phyloP scores from a whole-genome alignment of 192 early-diverging fungal species.

The Podila epicladia region DNA sequence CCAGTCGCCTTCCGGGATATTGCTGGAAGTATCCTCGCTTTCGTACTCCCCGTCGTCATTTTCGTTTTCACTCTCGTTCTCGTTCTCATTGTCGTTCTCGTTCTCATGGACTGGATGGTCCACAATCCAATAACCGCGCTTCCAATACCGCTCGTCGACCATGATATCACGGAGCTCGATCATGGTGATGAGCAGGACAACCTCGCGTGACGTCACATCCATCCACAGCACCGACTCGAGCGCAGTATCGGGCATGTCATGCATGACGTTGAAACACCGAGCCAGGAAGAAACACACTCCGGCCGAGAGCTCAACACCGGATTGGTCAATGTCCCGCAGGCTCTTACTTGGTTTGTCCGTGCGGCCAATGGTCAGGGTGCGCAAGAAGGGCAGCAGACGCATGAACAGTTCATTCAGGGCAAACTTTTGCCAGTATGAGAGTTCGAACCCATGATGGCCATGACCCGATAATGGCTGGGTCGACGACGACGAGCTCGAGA shows the following conservation, averaged over 20 bases:
- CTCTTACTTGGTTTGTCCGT: conserved; percentile 31
- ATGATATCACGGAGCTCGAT: conserved; percentile 46
- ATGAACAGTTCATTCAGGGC: conserved; percentile 47
- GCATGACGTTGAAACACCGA: conserved; percentile 49
- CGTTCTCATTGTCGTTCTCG: neutral
- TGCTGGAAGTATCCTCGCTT: neutral
- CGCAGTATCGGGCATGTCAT: conserved; percentile 49
- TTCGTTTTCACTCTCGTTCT: neutral
- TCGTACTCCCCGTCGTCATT: neutral
- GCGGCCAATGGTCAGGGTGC: conserved; percentile 43
- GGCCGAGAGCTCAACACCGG: conserved; percentile 24
- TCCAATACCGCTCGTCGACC: conserved; percentile 49
- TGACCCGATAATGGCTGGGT: conserved; percentile 4
- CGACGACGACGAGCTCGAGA: conserved; percentile 3
- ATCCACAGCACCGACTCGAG: conserved; percentile 48
- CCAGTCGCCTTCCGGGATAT: conserved; percentile 25
- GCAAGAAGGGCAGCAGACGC: conserved; percentile 30
- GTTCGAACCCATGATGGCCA: conserved; percentile 32
- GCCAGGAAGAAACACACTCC: conserved; percentile 49
- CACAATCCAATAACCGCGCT: conserved; percentile 39
- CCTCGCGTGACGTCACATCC: conserved; percentile 39
- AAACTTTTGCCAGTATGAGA: conserved; percentile 53
- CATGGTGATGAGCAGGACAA: conserved; percentile 42
- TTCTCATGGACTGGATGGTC: neutral
- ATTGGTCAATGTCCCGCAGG: conserved; percentile 2